A percentile compares a stretch with the other conserved stretches of the same genome.
phyloP scores from a whole-genome alignment of 208 protist species.

The Trichomonas vaginalis region DNA sequence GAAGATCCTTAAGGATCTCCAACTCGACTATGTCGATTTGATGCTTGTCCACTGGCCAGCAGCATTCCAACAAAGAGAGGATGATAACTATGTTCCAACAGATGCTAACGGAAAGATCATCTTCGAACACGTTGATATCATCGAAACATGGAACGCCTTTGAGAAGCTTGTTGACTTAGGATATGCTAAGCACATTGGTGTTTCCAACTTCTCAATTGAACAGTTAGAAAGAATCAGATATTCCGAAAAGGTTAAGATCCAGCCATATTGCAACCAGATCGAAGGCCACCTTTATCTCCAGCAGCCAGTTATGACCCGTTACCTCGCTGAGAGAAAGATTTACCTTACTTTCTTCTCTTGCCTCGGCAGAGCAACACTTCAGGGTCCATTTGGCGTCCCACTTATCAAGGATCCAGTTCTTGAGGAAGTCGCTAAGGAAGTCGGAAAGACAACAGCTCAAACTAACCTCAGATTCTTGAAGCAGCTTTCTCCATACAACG shows the following conservation, averaged over 20 bases:
- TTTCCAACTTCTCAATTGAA: neutral
- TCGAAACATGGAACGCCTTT: neutral
- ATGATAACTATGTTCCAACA: neutral
- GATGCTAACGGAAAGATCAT: neutral
- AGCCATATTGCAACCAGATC: neutral
- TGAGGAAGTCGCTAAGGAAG: neutral
- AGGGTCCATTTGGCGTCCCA: neutral
- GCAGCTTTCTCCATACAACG: neutral
- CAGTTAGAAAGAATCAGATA: neutral
- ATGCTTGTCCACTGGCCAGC: neutral
- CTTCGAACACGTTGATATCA: neutral
- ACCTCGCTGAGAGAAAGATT: neutral
- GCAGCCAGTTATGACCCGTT: constrained; percentile 16
- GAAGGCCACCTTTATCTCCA: constrained; percentile 27
- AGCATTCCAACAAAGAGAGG: neutral
- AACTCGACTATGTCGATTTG: neutral
- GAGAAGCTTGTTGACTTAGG: neutral
- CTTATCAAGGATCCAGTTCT: neutral
- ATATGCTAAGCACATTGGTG: neutral
- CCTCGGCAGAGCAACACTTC: neutral
- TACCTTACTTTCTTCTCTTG: constrained; percentile 23
- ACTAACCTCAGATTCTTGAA: neutral
- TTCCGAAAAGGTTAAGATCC: neutral
- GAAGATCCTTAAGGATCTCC: neutral
- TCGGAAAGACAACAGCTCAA: neutral